These are phyloP conservation scores for Tetrapisispora phaffii DNA, from an alignment of 805 yeast species.

Conservation along the genomic window DNA sequence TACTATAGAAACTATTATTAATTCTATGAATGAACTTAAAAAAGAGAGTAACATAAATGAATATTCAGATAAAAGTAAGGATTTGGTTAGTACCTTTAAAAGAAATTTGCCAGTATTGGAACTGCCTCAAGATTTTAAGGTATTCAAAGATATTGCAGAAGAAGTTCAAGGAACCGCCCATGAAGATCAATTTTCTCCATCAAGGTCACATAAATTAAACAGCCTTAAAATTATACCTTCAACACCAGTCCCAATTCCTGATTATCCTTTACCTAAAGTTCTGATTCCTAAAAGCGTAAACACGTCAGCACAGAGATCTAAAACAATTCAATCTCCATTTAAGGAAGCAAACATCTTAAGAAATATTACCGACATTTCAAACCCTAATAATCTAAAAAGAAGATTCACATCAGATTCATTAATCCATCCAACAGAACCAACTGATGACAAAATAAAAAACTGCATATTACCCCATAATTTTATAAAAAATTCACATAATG, in stretches of 20 bases:
- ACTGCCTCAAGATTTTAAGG: constrained; percentile 8
- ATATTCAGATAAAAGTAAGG: constrained; percentile 1
- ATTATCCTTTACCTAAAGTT: constrained; percentile 21
- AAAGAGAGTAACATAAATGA: not conserved
- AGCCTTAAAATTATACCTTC: constrained; percentile 10
- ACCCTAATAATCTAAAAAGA: constrained; percentile 16
- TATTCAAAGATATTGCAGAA: constrained; percentile 9
- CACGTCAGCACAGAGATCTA: constrained; percentile 12
- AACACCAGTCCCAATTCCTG: constrained; percentile 25
- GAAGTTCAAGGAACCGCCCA: not conserved
- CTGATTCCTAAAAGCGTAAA: constrained; percentile 21
- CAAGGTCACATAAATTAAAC: not conserved
- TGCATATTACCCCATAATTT: not conserved
- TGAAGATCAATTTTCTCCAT: not conserved
- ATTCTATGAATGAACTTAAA: not conserved
- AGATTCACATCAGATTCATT: constrained; percentile 13
- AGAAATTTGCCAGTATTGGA: constrained; percentile 9
- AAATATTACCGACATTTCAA: not conserved
- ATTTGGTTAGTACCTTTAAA: not conserved
- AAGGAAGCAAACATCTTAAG: not conserved
- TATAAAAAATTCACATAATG: not conserved
- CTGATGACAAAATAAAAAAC: not conserved
- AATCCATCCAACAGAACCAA: not conserved
- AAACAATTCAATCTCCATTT: not conserved
- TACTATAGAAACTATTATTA: constrained; percentile 1